Conservation (phyloP, 2,329 filamentous ascomycete species). For the Diaporthe sp. region DNA sequence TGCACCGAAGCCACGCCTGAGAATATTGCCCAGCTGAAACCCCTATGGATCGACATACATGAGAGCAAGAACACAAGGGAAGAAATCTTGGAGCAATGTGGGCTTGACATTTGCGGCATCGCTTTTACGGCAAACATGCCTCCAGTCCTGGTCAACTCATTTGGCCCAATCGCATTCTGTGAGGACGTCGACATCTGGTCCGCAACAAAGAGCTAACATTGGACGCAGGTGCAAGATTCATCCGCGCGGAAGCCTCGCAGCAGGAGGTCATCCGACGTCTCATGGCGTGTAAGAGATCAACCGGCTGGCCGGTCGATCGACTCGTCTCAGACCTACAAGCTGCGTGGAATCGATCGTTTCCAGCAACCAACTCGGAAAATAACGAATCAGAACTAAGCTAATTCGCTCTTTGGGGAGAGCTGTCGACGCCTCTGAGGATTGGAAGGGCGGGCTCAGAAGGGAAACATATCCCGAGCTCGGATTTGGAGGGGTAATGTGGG, state of each 20-base stretch:
- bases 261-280: slow-evolving; percentile 47
- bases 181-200: slow-evolving; percentile 34
- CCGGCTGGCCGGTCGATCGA: slow-evolving; percentile 47
- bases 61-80: background rate
- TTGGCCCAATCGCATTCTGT: slow-evolving; percentile 60
- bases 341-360: background rate
- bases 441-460: background rate
- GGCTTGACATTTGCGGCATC: slow-evolving; percentile 54
- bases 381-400: background rate
- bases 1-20: background rate
- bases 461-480: slow-evolving; percentile 4
- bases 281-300: slow-evolving; percentile 46
- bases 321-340: background rate
- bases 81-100: slow-evolving; percentile 36
- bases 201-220: background rate
- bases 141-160: slow-evolving; percentile 57
- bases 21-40: background rate
- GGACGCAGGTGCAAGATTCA: slow-evolving; percentile 45
- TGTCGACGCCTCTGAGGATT: background rate
- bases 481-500: background rate
- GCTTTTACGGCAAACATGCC: slow-evolving; percentile 55
- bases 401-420: background rate
- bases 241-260: slow-evolving; percentile 40
- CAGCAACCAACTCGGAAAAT: background rate
- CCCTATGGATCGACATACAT: background rate